Conservation (phyloP, 139 green algal species). For the Ulvella scutata region DNA sequence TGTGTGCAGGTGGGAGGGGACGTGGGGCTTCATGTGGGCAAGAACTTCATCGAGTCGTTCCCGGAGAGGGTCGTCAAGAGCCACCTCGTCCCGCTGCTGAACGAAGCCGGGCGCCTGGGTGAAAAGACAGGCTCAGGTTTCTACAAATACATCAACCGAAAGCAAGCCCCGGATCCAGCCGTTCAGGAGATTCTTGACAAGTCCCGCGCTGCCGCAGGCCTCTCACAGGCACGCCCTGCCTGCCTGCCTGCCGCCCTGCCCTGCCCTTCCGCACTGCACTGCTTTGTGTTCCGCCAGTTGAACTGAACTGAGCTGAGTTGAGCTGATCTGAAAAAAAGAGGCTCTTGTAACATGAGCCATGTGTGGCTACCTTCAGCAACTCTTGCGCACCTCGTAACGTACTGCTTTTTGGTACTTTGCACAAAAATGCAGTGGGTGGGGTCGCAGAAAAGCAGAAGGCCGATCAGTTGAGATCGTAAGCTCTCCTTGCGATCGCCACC, state of each 20-base stretch:
- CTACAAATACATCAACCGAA: constrained; percentile 66
- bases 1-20: constrained; percentile 66
- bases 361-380: too few relatives aligned
- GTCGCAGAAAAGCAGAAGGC: too few relatives aligned
- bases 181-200: constrained; percentile 47
- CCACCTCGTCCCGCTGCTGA: constrained; percentile 60
- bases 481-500: too few relatives aligned
- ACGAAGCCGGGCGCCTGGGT: constrained; percentile 69
- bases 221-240: constrained; percentile 2
- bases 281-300: too few relatives aligned
- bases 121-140: constrained; percentile 89
- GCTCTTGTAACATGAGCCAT: too few relatives aligned
- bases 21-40: constrained; percentile 83
- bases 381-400: too few relatives aligned
- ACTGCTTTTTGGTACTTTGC: too few relatives aligned
- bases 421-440: too few relatives aligned
- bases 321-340: too few relatives aligned
- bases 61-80: constrained; percentile 40
- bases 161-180: constrained; percentile 51
- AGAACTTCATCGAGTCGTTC: constrained; percentile 84
- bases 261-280: background rate
- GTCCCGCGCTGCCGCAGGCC: constrained; percentile 20
- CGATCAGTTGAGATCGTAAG: too few relatives aligned
- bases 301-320: too few relatives aligned
- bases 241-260: background rate